phyloP scores from a whole-genome alignment of 2,329 filamentous ascomycete species.

The Chalaropsis ovoidea region DNA sequence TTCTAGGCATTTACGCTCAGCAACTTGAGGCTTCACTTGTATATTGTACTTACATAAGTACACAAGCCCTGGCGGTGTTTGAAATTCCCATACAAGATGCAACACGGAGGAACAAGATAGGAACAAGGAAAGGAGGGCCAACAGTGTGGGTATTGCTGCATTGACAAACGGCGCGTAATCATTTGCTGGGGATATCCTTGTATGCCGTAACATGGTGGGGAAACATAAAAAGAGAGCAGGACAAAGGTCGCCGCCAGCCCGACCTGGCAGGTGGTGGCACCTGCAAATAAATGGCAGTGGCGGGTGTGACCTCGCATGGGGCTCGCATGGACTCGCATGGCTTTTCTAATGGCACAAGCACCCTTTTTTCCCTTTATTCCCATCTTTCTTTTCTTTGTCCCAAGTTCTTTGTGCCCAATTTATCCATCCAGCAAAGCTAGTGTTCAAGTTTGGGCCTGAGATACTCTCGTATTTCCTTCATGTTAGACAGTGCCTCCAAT shows the following conservation, averaged over 20 bases:
- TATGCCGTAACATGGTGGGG: not conserved
- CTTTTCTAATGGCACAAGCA: not conserved
- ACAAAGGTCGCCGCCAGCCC: not conserved
- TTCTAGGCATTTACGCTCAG: no score
- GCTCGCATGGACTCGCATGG: no score
- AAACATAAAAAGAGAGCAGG: not conserved
- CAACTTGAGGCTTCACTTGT: no score
- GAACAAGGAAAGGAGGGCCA: no score
- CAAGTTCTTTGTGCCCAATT: not conserved
- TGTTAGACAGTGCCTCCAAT: no score
- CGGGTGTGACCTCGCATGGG: no score
- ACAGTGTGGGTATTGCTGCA: not conserved
- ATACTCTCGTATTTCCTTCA: no score
- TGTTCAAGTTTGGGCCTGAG: not conserved
- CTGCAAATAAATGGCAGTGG: not conserved
- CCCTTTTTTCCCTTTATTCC: not conserved
- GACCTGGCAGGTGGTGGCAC: not conserved
- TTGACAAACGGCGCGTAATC: slow-evolving; percentile 3
- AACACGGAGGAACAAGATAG: not conserved
- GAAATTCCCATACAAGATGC: not conserved
- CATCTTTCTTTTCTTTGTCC: not conserved
- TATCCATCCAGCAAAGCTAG: no score
- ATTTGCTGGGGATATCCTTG: not conserved
- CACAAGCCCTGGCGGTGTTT: not conserved
- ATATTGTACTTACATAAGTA: no score